phyloP scores from a whole-genome alignment of 257 asterid genomes.

The Nicotiana otophora region DNA sequence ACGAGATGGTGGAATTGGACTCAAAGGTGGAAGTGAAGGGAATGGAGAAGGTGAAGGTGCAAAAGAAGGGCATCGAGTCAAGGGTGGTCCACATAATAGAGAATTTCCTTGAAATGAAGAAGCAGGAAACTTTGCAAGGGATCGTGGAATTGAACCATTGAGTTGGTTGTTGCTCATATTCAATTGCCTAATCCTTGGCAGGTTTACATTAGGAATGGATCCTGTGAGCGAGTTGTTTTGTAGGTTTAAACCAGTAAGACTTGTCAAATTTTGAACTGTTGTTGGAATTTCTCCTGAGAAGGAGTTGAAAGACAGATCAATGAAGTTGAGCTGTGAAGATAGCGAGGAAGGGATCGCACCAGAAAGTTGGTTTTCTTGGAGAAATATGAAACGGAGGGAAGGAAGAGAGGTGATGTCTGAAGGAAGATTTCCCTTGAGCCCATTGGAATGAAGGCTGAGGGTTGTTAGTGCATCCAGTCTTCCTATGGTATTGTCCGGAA shows the following conservation, averaged over 20 bases:
- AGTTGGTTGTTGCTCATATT: conserved; percentile 55
- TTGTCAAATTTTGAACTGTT: conserved; percentile 34
- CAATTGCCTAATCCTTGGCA: conserved; percentile 42
- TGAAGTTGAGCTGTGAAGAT: conserved; percentile 41
- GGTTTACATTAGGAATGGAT: conserved; percentile 47
- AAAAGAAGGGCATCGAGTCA: conserved; percentile 34
- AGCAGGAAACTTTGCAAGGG: conserved; percentile 45
- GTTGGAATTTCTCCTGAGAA: conserved; percentile 51
- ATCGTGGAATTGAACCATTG: conserved; percentile 60
- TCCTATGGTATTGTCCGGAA: conserved; percentile 58
- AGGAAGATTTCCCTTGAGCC: conserved; percentile 53
- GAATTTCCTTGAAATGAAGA: conserved; percentile 65
- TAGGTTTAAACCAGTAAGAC: conserved; percentile 44
- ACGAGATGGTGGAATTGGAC: conserved; percentile 23
- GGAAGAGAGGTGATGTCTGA: conserved; percentile 56
- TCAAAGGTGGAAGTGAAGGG: conserved; percentile 21
- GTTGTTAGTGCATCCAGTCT: conserved; percentile 51
- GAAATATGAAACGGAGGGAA: conserved; percentile 53
- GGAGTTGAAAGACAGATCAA: conserved; percentile 66
- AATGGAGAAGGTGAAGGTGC: conserved; percentile 28
- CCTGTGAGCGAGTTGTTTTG: conserved; percentile 68
- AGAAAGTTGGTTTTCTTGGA: conserved; percentile 52
- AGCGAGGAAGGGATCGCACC: conserved; percentile 48
- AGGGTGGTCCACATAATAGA: conserved; percentile 59
- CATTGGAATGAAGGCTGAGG: conserved; percentile 65